These are phyloP conservation scores for Xylaria sp. DNA, from an alignment of 2,329 filamentous ascomycete genomes.

Conservation along the genomic window DNA sequence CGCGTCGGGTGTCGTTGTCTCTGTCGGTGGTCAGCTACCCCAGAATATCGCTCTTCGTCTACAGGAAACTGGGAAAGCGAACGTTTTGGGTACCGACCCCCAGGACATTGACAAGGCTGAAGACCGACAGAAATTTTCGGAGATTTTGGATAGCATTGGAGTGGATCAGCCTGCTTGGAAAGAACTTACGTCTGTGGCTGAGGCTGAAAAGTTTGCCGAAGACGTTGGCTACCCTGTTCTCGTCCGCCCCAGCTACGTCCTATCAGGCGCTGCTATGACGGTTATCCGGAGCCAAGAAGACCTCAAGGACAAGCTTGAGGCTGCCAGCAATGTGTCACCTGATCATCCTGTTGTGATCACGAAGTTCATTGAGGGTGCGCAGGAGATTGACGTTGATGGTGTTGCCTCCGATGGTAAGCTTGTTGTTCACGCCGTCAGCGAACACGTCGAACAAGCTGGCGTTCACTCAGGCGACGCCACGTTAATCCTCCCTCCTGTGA, in stretches of 20 bases:
- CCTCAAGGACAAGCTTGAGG: conserved; percentile 92
- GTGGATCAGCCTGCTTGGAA: conserved; percentile 98
- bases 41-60: conserved; percentile 97
- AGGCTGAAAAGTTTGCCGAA: conserved; percentile 85
- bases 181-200: conserved; percentile 87
- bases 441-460: conserved; percentile 96
- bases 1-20: conserved; percentile 87
- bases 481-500: conserved; percentile 84
- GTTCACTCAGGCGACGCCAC: conserved; percentile 98
- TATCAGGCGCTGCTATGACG: conserved; percentile 98
- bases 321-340: conserved; percentile 87
- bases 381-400: conserved; percentile 96
- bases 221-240: conserved; percentile 91
- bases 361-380: conserved; percentile 95
- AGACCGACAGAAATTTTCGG: conserved; percentile 97
- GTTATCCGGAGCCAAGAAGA: conserved; percentile 89
- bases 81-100: conserved; percentile 90
- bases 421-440: conserved; percentile 87
- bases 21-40: conserved; percentile 92
- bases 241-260: conserved; percentile 91
- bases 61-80: conserved; percentile 88
- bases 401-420: conserved; percentile 87
- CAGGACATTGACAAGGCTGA: conserved; percentile 97
- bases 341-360: conserved; percentile 98
- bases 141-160: conserved; percentile 94